These are phyloP conservation scores for Trichothecium roseum DNA, from an alignment of 2,329 filamentous ascomycete species.

Conservation along the genomic window DNA sequence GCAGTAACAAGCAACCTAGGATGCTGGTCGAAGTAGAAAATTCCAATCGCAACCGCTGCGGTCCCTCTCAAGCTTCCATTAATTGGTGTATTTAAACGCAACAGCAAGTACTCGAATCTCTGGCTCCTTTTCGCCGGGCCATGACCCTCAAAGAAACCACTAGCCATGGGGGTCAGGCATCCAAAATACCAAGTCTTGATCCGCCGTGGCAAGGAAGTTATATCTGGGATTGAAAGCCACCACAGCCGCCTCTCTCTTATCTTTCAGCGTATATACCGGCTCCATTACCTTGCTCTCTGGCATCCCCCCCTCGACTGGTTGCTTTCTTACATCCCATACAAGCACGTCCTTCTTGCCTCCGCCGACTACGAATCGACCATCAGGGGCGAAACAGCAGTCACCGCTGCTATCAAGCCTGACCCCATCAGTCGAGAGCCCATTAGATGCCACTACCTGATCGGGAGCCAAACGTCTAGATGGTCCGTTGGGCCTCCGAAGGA, in stretches of 20 bases:
- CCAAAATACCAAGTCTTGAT: conserved; percentile 76
- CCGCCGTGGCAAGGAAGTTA: conserved; percentile 84
- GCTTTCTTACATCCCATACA: conserved; percentile 65
- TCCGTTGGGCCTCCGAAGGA: conserved; percentile 50
- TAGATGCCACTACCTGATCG: conserved; percentile 34
- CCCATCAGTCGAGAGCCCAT: conserved; percentile 22
- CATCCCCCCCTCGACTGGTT: conserved; percentile 30
- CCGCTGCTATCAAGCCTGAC: conserved; percentile 48
- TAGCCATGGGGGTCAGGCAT: conserved; percentile 55
- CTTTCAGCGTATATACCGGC: conserved; percentile 54
- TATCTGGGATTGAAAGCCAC: conserved; percentile 84
- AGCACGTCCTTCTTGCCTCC: conserved; percentile 66
- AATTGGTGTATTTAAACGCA: too few relatives aligned
- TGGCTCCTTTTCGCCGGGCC: too few relatives aligned
- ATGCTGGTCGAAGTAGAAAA: too few relatives aligned
- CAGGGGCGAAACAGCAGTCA: conserved; percentile 81
- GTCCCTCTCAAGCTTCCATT: too few relatives aligned
- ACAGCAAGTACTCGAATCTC: too few relatives aligned
- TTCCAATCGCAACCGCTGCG: too few relatives aligned
- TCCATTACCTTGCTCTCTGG: conserved; percentile 48
- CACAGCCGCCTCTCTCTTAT: conserved; percentile 59
- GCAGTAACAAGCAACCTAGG: too few relatives aligned
- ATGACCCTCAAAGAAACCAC: not conserved
- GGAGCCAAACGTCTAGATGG: conserved; percentile 37
- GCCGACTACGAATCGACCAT: conserved; percentile 80